These are phyloP conservation scores for Boletus chippewaensis DNA, from an alignment of 1,284 basidiomycete species.

Conservation along the genomic window DNA sequence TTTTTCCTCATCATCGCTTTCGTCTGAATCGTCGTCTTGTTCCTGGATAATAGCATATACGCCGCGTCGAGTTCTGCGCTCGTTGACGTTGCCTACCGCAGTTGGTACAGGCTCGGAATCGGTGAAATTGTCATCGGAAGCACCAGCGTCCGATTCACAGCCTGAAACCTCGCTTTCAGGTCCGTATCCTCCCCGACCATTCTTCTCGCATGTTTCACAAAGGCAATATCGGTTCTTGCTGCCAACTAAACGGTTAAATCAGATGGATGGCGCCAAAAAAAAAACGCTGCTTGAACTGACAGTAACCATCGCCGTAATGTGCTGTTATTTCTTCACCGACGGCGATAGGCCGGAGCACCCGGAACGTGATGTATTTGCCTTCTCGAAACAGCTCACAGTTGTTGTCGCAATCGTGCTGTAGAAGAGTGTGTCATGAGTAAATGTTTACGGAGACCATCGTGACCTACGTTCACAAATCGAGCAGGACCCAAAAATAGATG, in stretches of 20 bases:
- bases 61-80: slow-evolving; percentile 67
- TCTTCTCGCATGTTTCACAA: slow-evolving; percentile 84
- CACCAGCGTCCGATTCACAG: slow-evolving; percentile 40
- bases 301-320: slow-evolving; percentile 80
- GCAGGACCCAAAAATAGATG: slow-evolving; percentile 89
- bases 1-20: slow-evolving; percentile 46
- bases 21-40: slow-evolving; percentile 49
- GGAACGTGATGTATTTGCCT: slow-evolving; percentile 85
- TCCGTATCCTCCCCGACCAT: slow-evolving; percentile 67
- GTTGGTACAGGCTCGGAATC: slow-evolving; percentile 33
- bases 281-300: slow-evolving; percentile 40
- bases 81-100: slow-evolving; percentile 51
- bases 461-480: slow-evolving; percentile 86
- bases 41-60: slow-evolving; percentile 65
- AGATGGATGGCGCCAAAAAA: slow-evolving; percentile 12
- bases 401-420: slow-evolving; percentile 85
- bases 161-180: slow-evolving; percentile 49
- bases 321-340: slow-evolving; percentile 84
- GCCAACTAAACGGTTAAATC: slow-evolving; percentile 53
- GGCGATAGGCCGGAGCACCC: slow-evolving; percentile 72
- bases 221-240: slow-evolving; percentile 81
- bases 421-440: slow-evolving; percentile 16
- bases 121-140: slow-evolving; percentile 39
- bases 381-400: slow-evolving; percentile 85
- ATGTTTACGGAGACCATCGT: slow-evolving; percentile 15